Conservation (phyloP, 768 basidiomycete species). For the Tulasnella sp. region DNA sequence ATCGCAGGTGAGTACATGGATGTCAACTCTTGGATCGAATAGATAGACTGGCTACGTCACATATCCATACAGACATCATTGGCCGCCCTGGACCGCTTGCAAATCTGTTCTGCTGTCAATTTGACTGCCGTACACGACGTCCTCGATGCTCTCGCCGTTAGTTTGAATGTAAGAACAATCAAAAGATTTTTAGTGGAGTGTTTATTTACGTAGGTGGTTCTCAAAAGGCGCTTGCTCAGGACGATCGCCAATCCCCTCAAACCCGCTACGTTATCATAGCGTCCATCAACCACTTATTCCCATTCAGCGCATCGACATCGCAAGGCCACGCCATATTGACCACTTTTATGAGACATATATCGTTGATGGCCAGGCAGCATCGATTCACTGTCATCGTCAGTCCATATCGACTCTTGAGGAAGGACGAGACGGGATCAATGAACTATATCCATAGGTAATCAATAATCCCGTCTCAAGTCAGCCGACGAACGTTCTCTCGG, state of each 20-base stretch:
- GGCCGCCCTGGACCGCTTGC: conserved; percentile 8
- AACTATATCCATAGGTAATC: background rate
- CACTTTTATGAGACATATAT: conserved; percentile 12
- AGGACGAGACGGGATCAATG: background rate
- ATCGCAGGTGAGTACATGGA: background rate
- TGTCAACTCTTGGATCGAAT: background rate
- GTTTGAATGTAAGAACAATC: background rate
- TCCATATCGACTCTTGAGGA: background rate
- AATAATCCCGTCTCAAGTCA: conserved; percentile 5
- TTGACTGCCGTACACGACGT: conserved; percentile 4
- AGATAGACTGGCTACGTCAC: background rate
- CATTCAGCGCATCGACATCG: background rate
- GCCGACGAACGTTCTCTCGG: conserved; percentile 9
- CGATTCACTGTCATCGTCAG: conserved; percentile 11
- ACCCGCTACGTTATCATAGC: conserved; percentile 10
- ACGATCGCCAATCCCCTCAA: background rate
- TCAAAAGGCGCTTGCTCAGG: background rate
- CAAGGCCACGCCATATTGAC: conserved; percentile 15
- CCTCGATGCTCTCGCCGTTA: background rate
- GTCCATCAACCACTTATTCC: conserved; percentile 10
- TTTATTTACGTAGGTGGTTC: background rate
- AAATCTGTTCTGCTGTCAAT: background rate
- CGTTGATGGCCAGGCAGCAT: background rate
- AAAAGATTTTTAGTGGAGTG: background rate
- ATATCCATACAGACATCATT: background rate